Conservation (phyloP, 2,329 filamentous ascomycete species). For the Zalaria sp. region DNA sequence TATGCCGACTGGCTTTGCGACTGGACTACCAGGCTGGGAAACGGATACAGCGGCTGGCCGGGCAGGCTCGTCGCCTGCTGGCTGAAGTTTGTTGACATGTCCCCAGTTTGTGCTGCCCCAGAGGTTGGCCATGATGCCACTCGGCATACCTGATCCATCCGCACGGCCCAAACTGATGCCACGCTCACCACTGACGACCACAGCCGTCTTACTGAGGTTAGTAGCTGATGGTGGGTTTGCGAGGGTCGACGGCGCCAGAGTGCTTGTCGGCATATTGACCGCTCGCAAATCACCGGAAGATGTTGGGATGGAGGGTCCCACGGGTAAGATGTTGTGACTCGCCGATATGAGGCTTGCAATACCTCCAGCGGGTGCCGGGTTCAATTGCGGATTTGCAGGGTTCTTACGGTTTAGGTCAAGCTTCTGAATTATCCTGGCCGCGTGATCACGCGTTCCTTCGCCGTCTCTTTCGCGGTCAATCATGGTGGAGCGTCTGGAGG, state of each 20-base stretch:
- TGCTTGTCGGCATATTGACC: conserved; percentile 39
- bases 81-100: conserved; percentile 46
- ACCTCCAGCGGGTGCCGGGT: conserved; percentile 41
- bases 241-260: conserved; percentile 67
- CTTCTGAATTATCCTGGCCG: conserved; percentile 81
- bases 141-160: conserved; percentile 58
- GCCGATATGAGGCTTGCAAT: conserved; percentile 78
- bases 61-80: conserved; percentile 31
- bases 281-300: conserved; percentile 19
- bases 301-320: conserved; percentile 32
- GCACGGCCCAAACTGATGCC: conserved; percentile 45
- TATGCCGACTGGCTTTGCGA: conserved; percentile 5
- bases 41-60: conserved; percentile 6
- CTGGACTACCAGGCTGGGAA: conserved; percentile 7
- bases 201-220: conserved; percentile 72
- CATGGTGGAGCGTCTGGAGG: conserved; percentile 27
- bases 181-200: conserved; percentile 66
- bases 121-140: conserved; percentile 78
- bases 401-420: conserved; percentile 78
- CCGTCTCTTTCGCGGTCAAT: conserved; percentile 42
- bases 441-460: conserved; percentile 66
- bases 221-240: conserved; percentile 74
- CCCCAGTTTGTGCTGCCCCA: conserved; percentile 86
- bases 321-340: conserved; percentile 64
- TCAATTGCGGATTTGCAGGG: conserved; percentile 38